Evolutionary conservation across 116 monocot genomes (phyloP).

Genomic region (Papilionanthe hybrid): DNA sequence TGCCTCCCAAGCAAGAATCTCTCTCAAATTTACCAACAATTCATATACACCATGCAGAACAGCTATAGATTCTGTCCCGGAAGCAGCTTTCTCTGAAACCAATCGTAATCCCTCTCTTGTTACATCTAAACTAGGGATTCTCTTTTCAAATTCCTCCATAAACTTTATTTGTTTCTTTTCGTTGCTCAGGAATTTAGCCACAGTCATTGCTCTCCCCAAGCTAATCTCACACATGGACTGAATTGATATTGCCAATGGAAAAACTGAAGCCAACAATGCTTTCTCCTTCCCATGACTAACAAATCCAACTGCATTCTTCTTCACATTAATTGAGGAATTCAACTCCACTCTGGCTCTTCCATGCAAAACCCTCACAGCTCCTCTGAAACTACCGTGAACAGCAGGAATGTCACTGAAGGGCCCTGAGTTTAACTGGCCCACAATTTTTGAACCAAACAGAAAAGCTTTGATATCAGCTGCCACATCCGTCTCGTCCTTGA

Average conservation of each 20-base stretch:
- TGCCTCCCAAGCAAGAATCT: conserved; percentile 82
- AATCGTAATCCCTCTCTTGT: conserved; percentile 27
- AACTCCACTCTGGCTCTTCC: conserved; percentile 42
- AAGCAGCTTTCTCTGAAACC: conserved; percentile 23
- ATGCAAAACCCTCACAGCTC: conserved; percentile 55
- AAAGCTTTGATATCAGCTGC: conserved; percentile 68
- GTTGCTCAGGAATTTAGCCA: conserved; percentile 27
- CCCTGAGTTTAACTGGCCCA: conserved; percentile 26
- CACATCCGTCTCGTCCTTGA: conserved; percentile 76
- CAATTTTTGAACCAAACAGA: conserved; percentile 69
- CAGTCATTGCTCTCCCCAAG: conserved; percentile 38
- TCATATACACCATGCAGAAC: conserved; percentile 37
- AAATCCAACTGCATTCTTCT: conserved; percentile 19
- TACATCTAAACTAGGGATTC: conserved; percentile 30
- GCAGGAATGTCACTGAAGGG: conserved; percentile 44
- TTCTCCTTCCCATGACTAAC: conserved; percentile 41
- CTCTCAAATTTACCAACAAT: conserved; percentile 44
- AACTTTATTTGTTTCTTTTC: conserved; percentile 17
- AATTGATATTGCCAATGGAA: conserved; percentile 36
- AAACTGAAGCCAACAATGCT: conserved; percentile 30
- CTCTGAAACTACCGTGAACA: conserved; percentile 57
- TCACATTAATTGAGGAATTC: conserved; percentile 55
- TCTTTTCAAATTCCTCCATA: conserved; percentile 23
- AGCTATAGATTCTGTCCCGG: conserved; percentile 21
- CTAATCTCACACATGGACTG: conserved; percentile 40